A percentile compares a stretch with the other conserved stretches of the same genome.
Conservation (phyloP, 2,329 filamentous ascomycete species). For the Exophiala sp. region DNA sequence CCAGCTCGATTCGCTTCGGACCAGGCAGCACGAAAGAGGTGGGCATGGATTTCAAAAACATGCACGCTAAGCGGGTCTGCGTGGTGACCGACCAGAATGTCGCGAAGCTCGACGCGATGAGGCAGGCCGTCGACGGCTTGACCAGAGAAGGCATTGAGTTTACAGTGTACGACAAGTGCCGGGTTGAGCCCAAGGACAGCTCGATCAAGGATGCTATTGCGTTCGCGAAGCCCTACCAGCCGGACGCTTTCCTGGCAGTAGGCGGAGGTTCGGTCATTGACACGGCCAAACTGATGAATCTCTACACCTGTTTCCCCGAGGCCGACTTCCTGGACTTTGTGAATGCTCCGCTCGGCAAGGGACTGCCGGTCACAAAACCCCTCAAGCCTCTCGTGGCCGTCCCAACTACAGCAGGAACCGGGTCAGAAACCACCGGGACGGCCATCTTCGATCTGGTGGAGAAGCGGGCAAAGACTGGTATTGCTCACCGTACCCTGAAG, state of each 20-base stretch:
- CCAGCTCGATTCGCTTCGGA: constrained; percentile 88
- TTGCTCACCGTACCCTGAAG: constrained; percentile 92
- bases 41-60: constrained; percentile 93
- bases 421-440: constrained; percentile 92
- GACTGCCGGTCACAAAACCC: constrained; percentile 64
- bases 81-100: constrained; percentile 88
- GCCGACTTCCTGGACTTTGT: constrained; percentile 97
- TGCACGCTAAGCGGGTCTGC: constrained; percentile 78
- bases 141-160: constrained; percentile 72
- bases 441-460: constrained; percentile 94
- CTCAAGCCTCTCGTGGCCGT: constrained; percentile 74
- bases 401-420: constrained; percentile 79
- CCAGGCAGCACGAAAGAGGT: constrained; percentile 91
- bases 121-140: constrained; percentile 76
- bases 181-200: constrained; percentile 89
- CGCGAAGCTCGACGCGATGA: constrained; percentile 77
- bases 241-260: constrained; percentile 89
- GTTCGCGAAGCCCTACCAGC: constrained; percentile 70
- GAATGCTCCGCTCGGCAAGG: constrained; percentile 86
- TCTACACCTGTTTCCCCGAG: constrained; percentile 84
- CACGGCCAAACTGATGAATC: constrained; percentile 97
- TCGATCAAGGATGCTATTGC: constrained; percentile 88
- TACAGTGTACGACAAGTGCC: constrained; percentile 71
- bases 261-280: constrained; percentile 94
- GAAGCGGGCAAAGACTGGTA: constrained; percentile 87